Evolutionary conservation across 352 stramenopile genomes (phyloP).

Genomic region (Phytopythium litorale): DNA sequence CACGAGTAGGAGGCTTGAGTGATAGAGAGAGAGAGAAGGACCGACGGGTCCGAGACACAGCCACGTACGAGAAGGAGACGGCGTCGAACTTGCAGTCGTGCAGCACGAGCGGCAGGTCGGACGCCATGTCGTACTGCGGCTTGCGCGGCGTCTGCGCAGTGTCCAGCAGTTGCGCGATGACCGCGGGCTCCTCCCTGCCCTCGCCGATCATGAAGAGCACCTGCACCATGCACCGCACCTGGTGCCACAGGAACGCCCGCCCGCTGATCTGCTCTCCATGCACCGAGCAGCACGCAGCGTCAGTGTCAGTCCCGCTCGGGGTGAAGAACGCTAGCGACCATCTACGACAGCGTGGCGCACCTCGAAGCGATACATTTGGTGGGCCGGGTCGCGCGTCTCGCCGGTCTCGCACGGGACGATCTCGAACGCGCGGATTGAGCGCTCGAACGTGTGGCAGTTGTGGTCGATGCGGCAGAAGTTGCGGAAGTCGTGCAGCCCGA

Average conservation of each 20-base stretch:
- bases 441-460: constrained; percentile 95
- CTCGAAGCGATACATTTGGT: constrained; percentile 75
- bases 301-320: neutral
- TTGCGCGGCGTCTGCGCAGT: constrained; percentile 83
- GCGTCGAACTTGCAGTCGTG: constrained; percentile 95
- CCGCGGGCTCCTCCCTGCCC: constrained; percentile 84
- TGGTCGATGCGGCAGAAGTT: constrained; percentile 99
- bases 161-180: constrained; percentile 92
- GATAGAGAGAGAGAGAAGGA: constrained; percentile 16
- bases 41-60: neutral
- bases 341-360: constrained; percentile 2
- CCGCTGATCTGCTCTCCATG: constrained; percentile 55
- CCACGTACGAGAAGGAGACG: constrained; percentile 63
- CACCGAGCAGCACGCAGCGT: neutral
- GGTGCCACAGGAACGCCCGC: constrained; percentile 98
- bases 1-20: too few relatives aligned
- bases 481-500: constrained; percentile 97
- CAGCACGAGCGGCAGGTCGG: constrained; percentile 95
- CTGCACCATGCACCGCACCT: constrained; percentile 98
- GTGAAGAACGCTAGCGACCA: neutral
- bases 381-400: constrained; percentile 24
- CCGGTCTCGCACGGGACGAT: constrained; percentile 72
- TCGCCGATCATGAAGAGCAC: constrained; percentile 96
- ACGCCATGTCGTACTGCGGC: constrained; percentile 94
- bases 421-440: constrained; percentile 72